Base-by-base conservation (phyloP, 140 eudicot genomes). In the Anethum foeniculum region DNA sequence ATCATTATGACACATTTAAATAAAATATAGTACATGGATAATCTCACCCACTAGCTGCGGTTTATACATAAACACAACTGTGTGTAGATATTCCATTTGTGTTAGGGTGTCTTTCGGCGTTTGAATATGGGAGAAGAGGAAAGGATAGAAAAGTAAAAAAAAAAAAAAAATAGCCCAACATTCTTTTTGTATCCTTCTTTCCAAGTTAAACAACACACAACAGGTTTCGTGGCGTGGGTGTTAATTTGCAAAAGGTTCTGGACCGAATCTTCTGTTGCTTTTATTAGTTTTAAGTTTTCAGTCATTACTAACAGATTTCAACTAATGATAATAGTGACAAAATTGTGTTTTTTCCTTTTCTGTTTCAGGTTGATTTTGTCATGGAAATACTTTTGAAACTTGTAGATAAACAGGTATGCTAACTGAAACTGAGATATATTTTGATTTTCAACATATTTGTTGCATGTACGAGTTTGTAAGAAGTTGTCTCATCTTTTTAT, bases 321-420 rank as follows among this genome's bases (percentile, higher is more conserved):
- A 19, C 21, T 44, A 46, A n/a, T 46, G 60, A 46, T 75, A n/a
- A 46, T 44, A 74, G 28, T 73, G 54, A 41, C 28, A 72, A 16
- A 34, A 23, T 6, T 39, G 27, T 1, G 19, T 27, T 34, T 39
- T 21, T 23, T 23, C 43, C 16, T 27, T 28, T 1, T 8, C 23
- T 67, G 15, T 32, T 46, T 82, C 52, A 96, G 99, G 97, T 93
- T 23, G 96, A 96, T 80, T 87, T 93, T 86, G 93, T 96, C 77
- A 96, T 96, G 99, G 99, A 91, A 83, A 83, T 96, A 48, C 90
- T 96, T 80, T 88, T 96, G 78, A 93, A 91, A 78, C 99, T 96
- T 51, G 92, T 96, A 41, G 83, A 74, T 69, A 93, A 86, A 83
- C 99, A 96, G 99, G 99, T 95, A 83, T 39, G 82, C 76, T 43